A percentile compares a stretch with the other conserved stretches of the same genome.
phyloP scores from a whole-genome alignment of 192 early-diverging fungal genomes.

The Borealophlyctis nickersoniae region DNA sequence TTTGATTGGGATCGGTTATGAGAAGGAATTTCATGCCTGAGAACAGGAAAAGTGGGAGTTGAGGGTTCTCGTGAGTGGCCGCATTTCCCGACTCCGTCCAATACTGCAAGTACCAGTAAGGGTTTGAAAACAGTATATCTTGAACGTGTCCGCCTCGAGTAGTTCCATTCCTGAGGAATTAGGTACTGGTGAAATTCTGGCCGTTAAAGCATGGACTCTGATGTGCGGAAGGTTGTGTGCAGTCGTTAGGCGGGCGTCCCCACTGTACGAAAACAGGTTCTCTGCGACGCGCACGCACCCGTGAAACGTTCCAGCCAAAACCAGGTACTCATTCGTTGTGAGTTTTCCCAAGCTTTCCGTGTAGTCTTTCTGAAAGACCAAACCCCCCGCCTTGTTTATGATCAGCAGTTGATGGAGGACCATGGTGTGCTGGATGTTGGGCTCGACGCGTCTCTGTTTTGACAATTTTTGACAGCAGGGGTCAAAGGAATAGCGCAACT shows the following conservation, averaged over 20 bases:
- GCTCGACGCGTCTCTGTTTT: too few species aligned
- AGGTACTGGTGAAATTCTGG: conserved; percentile 83
- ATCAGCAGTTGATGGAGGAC: conserved; percentile 44
- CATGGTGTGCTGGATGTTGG: too few species aligned
- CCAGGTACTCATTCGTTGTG: conserved; percentile 92
- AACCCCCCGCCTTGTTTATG: conserved; percentile 77
- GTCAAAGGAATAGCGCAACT: too few species aligned
- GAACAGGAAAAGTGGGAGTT: not conserved
- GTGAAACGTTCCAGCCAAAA: conserved; percentile 97
- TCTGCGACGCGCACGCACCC: conserved; percentile 66
- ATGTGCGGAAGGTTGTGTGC: too few species aligned
- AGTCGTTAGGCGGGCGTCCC: too few species aligned
- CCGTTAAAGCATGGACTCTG: conserved; percentile 93
- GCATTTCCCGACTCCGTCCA: not conserved
- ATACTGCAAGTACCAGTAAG: conserved; percentile 67
- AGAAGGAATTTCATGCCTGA: conserved; percentile 94
- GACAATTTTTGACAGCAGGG: too few species aligned
- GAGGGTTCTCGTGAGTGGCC: not conserved
- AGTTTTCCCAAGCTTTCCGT: conserved; percentile 76
- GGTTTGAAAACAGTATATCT: conserved; percentile 90
- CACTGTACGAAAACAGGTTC: too few species aligned
- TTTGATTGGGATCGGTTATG: conserved; percentile 75
- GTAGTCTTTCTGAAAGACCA: conserved; percentile 92
- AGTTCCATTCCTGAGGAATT: conserved; percentile 85
- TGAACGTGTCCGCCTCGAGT: conserved; percentile 88